A percentile compares a stretch with the other conserved stretches of the same genome.
Evolutionary conservation across 2,329 filamentous ascomycete species (phyloP).

Genomic region (Sclerotinia glacialis): DNA sequence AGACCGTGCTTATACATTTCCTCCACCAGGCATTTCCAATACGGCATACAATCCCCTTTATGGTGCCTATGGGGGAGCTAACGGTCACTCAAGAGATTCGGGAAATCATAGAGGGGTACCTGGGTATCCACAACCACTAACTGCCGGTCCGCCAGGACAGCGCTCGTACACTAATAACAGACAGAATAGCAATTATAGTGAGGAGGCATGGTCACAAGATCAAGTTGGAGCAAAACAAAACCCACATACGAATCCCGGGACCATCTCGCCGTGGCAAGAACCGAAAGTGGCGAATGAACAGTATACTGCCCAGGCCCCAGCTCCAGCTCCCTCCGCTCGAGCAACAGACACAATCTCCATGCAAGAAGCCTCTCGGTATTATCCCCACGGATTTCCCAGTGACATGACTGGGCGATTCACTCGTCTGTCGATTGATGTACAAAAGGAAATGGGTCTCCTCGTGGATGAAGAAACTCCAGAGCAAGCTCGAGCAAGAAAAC

Average conservation of each 20-base stretch:
- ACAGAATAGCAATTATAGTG: slow-evolving; percentile 15
- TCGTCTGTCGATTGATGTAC: slow-evolving; percentile 26
- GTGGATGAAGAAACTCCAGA: slow-evolving; percentile 8
- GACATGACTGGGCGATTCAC: slow-evolving; percentile 30
- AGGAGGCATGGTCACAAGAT: slow-evolving; percentile 21
- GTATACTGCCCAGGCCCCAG: slow-evolving; percentile 2
- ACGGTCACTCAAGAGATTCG: slow-evolving; percentile 5
- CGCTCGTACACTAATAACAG: slow-evolving; percentile 26
- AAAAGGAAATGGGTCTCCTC: slow-evolving; percentile 24
- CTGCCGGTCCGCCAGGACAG: slow-evolving; percentile 40
- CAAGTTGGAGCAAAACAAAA: slow-evolving; percentile 1
- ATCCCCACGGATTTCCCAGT: slow-evolving; percentile 34
- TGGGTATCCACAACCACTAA: slow-evolving; percentile 39
- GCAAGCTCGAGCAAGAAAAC: slow-evolving; percentile 22
- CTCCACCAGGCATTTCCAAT: slow-evolving; percentile 27
- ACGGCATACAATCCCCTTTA: slow-evolving; percentile 30
- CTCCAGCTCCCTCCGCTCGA: background rate
- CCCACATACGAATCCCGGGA: background rate
- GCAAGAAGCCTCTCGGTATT: slow-evolving; percentile 33
- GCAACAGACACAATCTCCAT: slow-evolving; percentile 33
- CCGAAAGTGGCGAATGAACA: slow-evolving; percentile 6
- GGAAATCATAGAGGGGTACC: slow-evolving; percentile 19
- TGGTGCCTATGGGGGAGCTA: slow-evolving; percentile 18
- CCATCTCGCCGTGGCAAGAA: slow-evolving; percentile 21
- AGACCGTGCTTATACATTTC: slow-evolving; percentile 33